Evolutionary conservation across 1,139 yeast genomes (phyloP).

Genomic region (Komagataea norvegica): DNA sequence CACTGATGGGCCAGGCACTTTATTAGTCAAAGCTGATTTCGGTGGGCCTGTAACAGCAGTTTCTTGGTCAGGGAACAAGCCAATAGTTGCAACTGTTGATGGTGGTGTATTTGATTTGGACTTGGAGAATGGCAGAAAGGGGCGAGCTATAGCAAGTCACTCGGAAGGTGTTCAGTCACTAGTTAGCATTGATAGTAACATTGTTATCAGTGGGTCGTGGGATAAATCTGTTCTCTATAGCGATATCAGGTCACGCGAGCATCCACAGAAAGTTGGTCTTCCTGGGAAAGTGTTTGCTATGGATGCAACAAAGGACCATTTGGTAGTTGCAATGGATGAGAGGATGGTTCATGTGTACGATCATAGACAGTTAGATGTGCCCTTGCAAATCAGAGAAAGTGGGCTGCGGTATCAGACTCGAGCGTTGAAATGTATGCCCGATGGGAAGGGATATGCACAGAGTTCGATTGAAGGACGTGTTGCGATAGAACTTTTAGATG

Average conservation of each 20-base stretch:
- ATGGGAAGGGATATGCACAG: conserved; percentile 63
- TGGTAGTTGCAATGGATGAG: conserved; percentile 55
- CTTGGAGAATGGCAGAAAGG: conserved; percentile 34
- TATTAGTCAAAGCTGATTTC: conserved; percentile 7
- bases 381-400: conserved; percentile 54
- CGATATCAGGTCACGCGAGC: conserved; percentile 30
- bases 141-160: conserved; percentile 10
- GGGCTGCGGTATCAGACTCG: conserved; percentile 73
- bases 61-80: conserved; percentile 17
- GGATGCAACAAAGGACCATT: conserved; percentile 46
- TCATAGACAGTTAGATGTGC: conserved; percentile 40
- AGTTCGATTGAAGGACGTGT: conserved; percentile 88
- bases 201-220: conserved; percentile 48
- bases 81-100: conserved; percentile 28
- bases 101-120: conserved; percentile 42
- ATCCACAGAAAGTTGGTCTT: conserved; percentile 21
- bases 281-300: conserved; percentile 59
- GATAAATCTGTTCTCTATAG: conserved; percentile 42
- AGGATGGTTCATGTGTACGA: conserved; percentile 58
- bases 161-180: conserved; percentile 19
- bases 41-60: conserved; percentile 18
- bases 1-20: conserved; percentile 4
- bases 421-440: conserved; percentile 54
- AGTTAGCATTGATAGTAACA: conserved; percentile 10
- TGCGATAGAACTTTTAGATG: conserved; percentile 68